A percentile compares a stretch with the other conserved stretches of the same genome.
These are phyloP conservation scores for Tephrocybe sp. DNA, from an alignment of 768 basidiomycete genomes.

Conservation along the genomic window DNA sequence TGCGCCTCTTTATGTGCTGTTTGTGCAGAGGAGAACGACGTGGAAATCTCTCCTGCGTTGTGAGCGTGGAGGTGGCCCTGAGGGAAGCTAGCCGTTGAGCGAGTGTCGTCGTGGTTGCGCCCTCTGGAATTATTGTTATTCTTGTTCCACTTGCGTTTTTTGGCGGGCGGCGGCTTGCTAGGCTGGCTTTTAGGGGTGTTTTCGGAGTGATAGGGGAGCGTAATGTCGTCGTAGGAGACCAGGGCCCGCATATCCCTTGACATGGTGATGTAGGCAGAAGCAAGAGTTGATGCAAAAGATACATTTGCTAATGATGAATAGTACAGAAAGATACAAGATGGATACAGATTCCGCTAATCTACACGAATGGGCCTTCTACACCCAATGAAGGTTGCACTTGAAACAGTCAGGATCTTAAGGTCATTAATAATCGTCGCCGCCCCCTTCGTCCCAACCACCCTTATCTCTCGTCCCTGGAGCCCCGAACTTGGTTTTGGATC, in stretches of 20 bases:
- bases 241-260: constrained; percentile 34
- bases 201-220: constrained; percentile 39
- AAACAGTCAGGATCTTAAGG: not conserved
- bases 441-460: constrained; percentile 66
- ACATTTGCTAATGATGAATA: not conserved
- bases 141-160: constrained; percentile 56
- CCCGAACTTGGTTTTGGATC: constrained; percentile 73
- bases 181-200: constrained; percentile 16
- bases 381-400: not conserved
- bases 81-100: constrained; percentile 28
- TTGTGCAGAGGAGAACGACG: not conserved
- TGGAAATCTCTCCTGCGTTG: constrained; percentile 17
- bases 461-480: constrained; percentile 66
- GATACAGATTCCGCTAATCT: not conserved
- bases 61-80: not conserved
- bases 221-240: constrained; percentile 67
- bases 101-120: constrained; percentile 23
- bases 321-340: not conserved
- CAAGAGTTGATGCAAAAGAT: not conserved
- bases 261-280: constrained; percentile 2
- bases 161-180: constrained; percentile 24
- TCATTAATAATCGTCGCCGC: constrained; percentile 20
- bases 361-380: not conserved
- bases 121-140: constrained; percentile 34
- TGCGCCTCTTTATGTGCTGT: constrained; percentile 17